Evolutionary conservation across 768 basidiomycete species (phyloP), one percentile per base, ranked within the genome.

Genomic region (Macrolepiota fuliginosa): DNA sequence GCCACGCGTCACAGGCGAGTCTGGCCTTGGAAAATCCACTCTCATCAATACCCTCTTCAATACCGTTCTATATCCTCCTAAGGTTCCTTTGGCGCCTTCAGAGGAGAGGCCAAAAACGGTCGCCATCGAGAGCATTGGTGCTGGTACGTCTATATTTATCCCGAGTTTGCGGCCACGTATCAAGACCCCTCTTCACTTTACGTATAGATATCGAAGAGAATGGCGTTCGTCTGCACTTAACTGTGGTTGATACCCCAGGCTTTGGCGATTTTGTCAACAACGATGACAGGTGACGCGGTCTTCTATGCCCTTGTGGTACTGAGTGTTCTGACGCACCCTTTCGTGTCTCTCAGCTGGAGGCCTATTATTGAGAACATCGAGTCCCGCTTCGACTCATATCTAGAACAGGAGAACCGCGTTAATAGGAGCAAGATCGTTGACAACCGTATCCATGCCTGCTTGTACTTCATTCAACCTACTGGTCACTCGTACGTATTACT

Each of bases 181-280:
- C 59, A 62, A 67, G 58, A 58, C 68, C 62, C 7, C 58, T 58
- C 56, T 66, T 64, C 64, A 54, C 40, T 66, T 74, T 71, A 67
- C 68, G 67, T 72, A 63, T 75, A 97, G 97, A 99, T 73, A 98
- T 99, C 70, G 96, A 98, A 80, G 97, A 99, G 81, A 96, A 91
- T 63, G 96, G 96, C 62, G 97, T 98, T 45, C 87, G 96, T 67
- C 86, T 98, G 47, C 94, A 95, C 72, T 79, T 99, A 60, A 98
- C 95, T n/a, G 96, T 99, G 64, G 97, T 99, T 65, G 97, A 99
- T 73, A 99, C 96, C 29, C 97, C 97, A 60, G 97, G 97, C 36
- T 99, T 98, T 71, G 97, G 97, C 63, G 97, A 99, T 75, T 98
- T 97, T 74, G 96, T 98, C 72, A 98, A 99, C 82, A 99, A 99